A percentile compares a stretch with the other conserved stretches of the same genome.
Evolutionary conservation across 2,329 filamentous ascomycete species (phyloP).

Genomic region (Ophiocordyceps australis): DNA sequence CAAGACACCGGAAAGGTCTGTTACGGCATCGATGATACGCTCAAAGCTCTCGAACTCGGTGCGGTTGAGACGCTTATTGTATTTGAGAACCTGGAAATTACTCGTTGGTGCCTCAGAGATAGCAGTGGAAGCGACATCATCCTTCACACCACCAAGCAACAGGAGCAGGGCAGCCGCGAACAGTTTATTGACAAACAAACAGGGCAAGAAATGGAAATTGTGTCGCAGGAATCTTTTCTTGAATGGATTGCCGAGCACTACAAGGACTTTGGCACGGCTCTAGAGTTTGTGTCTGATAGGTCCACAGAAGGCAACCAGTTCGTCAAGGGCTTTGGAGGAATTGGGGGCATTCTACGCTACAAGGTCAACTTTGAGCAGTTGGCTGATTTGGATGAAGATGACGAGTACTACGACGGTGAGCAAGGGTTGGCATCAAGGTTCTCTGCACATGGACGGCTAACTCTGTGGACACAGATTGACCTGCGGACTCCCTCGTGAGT

Average conservation of each 20-base stretch:
- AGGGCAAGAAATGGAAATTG: slow-evolving; percentile 91
- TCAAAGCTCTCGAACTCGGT: slow-evolving; percentile 91
- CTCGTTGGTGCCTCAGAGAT: slow-evolving; percentile 75
- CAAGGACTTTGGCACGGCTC: slow-evolving; percentile 86
- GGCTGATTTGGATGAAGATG: slow-evolving; percentile 79
- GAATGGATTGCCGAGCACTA: slow-evolving; percentile 99
- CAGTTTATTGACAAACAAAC: slow-evolving; percentile 92
- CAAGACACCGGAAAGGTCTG: slow-evolving; percentile 94
- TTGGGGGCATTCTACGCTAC: slow-evolving; percentile 93
- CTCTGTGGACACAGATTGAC: slow-evolving; percentile 56
- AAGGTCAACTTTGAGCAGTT: slow-evolving; percentile 99
- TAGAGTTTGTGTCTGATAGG: slow-evolving; percentile 95
- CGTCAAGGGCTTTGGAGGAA: slow-evolving; percentile 97
- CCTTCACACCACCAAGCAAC: slow-evolving; percentile 71
- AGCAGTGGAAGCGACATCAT: slow-evolving; percentile 54
- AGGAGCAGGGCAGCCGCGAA: slow-evolving; percentile 53
- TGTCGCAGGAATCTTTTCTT: slow-evolving; percentile 80
- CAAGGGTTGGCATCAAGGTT: too few relatives aligned
- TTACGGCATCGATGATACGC: slow-evolving; percentile 93
- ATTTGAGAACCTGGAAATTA: slow-evolving; percentile 93
- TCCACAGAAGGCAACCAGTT: slow-evolving; percentile 99
- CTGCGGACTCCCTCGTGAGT: slow-evolving; percentile 67
- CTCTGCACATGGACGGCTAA: too few relatives aligned
- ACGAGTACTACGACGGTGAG: slow-evolving; percentile 72
- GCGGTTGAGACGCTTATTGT: slow-evolving; percentile 90